These are phyloP conservation scores for Pestalotiopsis sp. DNA, from an alignment of 2,329 filamentous ascomycete genomes.

Conservation along the genomic window DNA sequence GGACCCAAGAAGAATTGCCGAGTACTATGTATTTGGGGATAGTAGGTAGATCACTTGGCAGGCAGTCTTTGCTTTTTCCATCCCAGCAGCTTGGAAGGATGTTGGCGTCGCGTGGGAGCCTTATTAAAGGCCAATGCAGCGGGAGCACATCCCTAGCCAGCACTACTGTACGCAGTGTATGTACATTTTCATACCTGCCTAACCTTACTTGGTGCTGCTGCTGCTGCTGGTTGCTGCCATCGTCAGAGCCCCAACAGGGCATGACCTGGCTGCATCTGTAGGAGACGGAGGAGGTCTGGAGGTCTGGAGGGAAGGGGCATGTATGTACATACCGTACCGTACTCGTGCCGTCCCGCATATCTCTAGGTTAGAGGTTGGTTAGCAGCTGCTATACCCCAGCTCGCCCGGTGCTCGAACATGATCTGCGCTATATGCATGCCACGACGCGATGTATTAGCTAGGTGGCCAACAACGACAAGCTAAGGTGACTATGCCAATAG, in stretches of 20 bases:
- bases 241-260: conserved; percentile 6
- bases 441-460: not conserved
- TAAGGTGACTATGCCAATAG: too few species aligned
- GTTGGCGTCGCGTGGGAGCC: not conserved
- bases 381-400: not conserved
- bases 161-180: not conserved
- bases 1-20: conserved; percentile 6
- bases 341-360: conserved; percentile 15
- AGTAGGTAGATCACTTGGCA: not conserved
- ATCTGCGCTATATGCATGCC: conserved; percentile 9
- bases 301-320: not conserved
- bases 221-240: not conserved
- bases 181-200: not conserved
- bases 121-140: not conserved
- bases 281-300: not conserved
- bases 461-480: not conserved
- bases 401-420: not conserved
- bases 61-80: not conserved
- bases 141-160: not conserved
- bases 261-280: conserved; percentile 8
- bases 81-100: conserved; percentile 9
- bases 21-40: not conserved
- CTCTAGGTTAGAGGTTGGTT: not conserved
- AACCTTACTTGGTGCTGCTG: not conserved
- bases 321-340: not conserved